These are phyloP conservation scores for Juncus effusus DNA, from an alignment of 176 grass and related monocot species.

Conservation along the genomic window DNA sequence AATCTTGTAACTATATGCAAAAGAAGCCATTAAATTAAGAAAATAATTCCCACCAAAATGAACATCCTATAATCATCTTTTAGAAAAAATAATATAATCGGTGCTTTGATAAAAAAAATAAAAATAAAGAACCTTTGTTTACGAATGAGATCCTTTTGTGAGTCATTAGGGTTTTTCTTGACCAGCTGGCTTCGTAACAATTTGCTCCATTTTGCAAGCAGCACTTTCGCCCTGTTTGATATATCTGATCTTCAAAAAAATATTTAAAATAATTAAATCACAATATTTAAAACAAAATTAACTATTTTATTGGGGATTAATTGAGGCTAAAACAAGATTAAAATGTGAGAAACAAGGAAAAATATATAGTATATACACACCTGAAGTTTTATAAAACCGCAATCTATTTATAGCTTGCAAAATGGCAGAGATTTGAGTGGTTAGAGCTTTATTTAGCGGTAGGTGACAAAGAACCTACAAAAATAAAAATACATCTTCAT, in stretches of 20 bases:
- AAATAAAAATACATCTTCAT: not conserved
- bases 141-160: conserved; percentile 53
- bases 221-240: conserved; percentile 72
- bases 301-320: too few relatives aligned
- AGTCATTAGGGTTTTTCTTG: conserved; percentile 53
- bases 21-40: too few relatives aligned
- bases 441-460: conserved; percentile 80
- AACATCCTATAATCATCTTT: too few relatives aligned
- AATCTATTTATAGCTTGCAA: conserved; percentile 85
- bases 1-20: too few relatives aligned
- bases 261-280: conserved; percentile 4
- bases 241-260: conserved; percentile 91
- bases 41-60: too few relatives aligned
- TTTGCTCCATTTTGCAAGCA: conserved; percentile 94
- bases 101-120: not conserved
- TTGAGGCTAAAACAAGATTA: too few relatives aligned
- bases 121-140: conserved; percentile 55
- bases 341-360: not conserved
- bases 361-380: conserved; percentile 39
- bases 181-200: conserved; percentile 59
- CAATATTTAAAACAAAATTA: too few relatives aligned
- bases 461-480: conserved; percentile 85
- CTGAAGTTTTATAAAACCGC: conserved; percentile 92
- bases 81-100: too few relatives aligned
- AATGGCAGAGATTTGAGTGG: conserved; percentile 63